These are phyloP conservation scores for Thielaviopsis ethacetica DNA, from an alignment of 2,329 filamentous ascomycete genomes.

Conservation along the genomic window DNA sequence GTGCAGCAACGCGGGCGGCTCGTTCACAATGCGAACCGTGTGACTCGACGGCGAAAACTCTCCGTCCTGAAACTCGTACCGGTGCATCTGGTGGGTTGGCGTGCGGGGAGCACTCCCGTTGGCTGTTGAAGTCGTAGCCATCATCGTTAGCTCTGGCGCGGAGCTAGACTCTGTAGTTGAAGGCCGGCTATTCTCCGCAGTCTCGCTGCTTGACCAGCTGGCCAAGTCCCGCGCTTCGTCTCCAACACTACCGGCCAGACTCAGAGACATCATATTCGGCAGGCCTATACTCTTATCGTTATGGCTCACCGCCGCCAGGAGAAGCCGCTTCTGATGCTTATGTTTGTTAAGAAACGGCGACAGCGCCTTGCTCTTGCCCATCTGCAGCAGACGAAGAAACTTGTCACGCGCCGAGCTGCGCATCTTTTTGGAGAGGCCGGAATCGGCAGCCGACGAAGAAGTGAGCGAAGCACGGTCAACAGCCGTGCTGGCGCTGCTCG, in stretches of 20 bases:
- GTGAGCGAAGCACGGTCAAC: background rate
- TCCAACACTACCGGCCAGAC: background rate
- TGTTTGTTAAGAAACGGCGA: slow-evolving; percentile 7
- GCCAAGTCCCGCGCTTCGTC: background rate
- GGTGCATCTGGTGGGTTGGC: background rate
- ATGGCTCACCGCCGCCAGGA: background rate
- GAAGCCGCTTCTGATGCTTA: background rate
- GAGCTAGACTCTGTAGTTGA: slow-evolving; percentile 1
- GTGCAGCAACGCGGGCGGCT: slow-evolving; percentile 7
- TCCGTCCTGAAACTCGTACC: slow-evolving; percentile 7
- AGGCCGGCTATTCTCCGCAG: slow-evolving; percentile 1
- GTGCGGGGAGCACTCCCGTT: slow-evolving; percentile 2
- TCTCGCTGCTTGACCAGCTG: background rate
- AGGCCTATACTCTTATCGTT: background rate
- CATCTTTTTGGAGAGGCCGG: background rate
- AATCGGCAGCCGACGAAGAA: background rate
- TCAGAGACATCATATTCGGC: background rate
- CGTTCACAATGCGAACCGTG: slow-evolving; percentile 9
- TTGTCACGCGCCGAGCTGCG: background rate
- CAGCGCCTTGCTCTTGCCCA: slow-evolving; percentile 6
- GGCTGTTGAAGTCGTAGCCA: slow-evolving; percentile 2
- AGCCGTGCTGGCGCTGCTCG: slow-evolving; percentile 5
- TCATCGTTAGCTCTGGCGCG: background rate
- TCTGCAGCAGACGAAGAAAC: slow-evolving; percentile 4
- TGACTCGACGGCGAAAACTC: slow-evolving; percentile 8